Conservation (phyloP, 2,329 filamentous ascomycete genomes). For the Aspergillus awamori region DNA sequence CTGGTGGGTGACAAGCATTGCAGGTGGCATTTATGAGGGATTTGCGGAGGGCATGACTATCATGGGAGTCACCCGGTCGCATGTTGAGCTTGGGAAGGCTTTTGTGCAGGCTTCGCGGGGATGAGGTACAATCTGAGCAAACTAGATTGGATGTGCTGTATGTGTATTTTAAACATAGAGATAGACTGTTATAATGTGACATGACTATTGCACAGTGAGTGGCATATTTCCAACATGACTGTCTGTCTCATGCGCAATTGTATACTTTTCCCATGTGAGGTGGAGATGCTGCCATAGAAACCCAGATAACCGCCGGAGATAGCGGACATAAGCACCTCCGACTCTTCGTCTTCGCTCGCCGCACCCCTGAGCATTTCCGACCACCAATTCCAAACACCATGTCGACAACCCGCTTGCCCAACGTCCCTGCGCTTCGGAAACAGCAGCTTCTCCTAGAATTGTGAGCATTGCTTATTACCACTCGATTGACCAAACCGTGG, state of each 20-base stretch:
- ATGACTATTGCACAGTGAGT: background rate
- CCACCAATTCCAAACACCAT: conserved; percentile 13
- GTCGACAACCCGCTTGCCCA: conserved; percentile 16
- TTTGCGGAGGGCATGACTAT: conserved; percentile 57
- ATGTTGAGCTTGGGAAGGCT: conserved; percentile 15
- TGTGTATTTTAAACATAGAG: background rate
- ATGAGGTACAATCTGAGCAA: background rate
- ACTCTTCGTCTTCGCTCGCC: background rate
- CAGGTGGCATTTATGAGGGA: conserved; percentile 69
- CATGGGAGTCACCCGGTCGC: conserved; percentile 38
- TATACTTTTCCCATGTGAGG: too few species aligned
- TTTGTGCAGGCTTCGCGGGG: background rate
- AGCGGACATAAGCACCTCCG: conserved; percentile 14
- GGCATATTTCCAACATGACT: too few species aligned
- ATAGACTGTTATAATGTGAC: background rate
- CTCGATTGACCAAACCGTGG: background rate
- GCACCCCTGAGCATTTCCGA: background rate
- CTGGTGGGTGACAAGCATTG: conserved; percentile 67
- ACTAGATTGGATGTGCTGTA: background rate
- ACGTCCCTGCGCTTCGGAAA: conserved; percentile 38
- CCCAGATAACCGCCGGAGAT: conserved; percentile 13
- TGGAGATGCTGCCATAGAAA: background rate
- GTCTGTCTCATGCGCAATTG: too few species aligned
- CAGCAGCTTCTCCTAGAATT: conserved; percentile 82
- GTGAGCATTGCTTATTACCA: conserved; percentile 52